Evolutionary conservation across 148 eudicot species (phyloP).

Genomic region (Silene conica): DNA sequence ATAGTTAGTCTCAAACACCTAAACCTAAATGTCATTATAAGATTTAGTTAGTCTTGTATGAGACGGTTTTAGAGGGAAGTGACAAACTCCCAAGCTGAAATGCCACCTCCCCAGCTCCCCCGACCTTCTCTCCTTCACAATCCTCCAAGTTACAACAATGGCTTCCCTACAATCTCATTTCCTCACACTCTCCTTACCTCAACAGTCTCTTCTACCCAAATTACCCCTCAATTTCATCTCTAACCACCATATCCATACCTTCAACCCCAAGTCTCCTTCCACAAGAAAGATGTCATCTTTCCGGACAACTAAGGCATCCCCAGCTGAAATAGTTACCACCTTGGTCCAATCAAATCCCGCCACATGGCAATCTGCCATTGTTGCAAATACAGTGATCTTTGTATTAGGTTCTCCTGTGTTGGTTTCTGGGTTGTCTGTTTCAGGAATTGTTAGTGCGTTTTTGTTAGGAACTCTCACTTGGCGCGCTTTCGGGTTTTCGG

Average conservation of each 20-base stretch:
- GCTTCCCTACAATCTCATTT: constrained; percentile 3
- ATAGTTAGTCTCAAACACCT: too few species aligned
- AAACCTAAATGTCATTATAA: too few species aligned
- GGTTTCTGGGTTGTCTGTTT: constrained; percentile 55
- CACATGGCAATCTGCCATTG: constrained; percentile 72
- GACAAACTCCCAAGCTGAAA: constrained; percentile 10
- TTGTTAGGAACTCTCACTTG: constrained; percentile 83
- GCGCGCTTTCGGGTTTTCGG: constrained; percentile 75
- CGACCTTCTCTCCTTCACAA: not conserved
- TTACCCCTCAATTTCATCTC: not conserved
- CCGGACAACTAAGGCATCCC: constrained; percentile 29
- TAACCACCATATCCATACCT: not conserved
- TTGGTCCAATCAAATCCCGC: constrained; percentile 51
- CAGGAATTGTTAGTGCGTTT: constrained; percentile 80
- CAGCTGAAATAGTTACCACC: constrained; percentile 29
- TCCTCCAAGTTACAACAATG: constrained; percentile 4
- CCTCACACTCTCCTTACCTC: not conserved
- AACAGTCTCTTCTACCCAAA: constrained; percentile 17
- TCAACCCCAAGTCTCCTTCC: not conserved
- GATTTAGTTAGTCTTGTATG: too few species aligned
- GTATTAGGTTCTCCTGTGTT: constrained; percentile 75
- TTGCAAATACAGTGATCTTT: constrained; percentile 63
- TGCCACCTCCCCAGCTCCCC: not conserved
- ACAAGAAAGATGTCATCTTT: constrained; percentile 24
- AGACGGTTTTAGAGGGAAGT: too few species aligned